A percentile compares a stretch with the other conserved stretches of the same genome.
phyloP scores from a whole-genome alignment of 106 monocot species.

The Iris macrosiphon region DNA sequence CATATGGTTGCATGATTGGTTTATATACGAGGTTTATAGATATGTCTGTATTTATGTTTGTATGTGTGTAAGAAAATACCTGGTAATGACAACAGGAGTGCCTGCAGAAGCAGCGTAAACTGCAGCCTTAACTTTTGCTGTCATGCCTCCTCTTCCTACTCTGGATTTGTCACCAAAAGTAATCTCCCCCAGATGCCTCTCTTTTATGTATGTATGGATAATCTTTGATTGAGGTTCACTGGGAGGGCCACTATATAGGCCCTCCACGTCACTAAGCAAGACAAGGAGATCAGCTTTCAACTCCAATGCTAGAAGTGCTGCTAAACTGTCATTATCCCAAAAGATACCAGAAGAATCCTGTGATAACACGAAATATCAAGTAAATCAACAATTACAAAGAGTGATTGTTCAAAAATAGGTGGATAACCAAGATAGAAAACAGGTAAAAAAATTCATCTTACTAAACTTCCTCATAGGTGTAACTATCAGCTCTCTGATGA shows the following conservation, averaged over 20 bases:
- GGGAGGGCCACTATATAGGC: conserved; percentile 81
- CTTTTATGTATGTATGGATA: conserved; percentile 77
- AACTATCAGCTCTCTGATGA: too few relatives aligned
- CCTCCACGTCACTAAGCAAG: conserved; percentile 88
- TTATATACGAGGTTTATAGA: too few relatives aligned
- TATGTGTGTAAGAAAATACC: conserved; percentile 36
- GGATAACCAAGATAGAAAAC: too few relatives aligned
- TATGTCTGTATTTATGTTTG: too few relatives aligned
- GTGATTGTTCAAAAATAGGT: too few relatives aligned
- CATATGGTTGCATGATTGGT: too few relatives aligned
- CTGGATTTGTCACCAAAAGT: conserved; percentile 90
- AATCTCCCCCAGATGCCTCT: conserved; percentile 63
- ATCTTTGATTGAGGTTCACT: conserved; percentile 67
- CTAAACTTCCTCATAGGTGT: too few relatives aligned
- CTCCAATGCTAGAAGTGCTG: conserved; percentile 73
- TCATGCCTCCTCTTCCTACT: conserved; percentile 88
- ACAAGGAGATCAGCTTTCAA: conserved; percentile 83
- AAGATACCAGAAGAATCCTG: conserved; percentile 89
- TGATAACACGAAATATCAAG: not conserved
- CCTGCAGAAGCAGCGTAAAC: conserved; percentile 51
- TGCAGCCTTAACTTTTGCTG: conserved; percentile 78
- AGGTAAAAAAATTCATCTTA: not conserved
- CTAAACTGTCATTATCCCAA: conserved; percentile 96
- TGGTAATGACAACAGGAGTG: conserved; percentile 80
- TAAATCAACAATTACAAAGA: not conserved